Evolutionary conservation across 2,329 filamentous ascomycete genomes (phyloP).

Genomic region (Ceratocystis colombiana): DNA sequence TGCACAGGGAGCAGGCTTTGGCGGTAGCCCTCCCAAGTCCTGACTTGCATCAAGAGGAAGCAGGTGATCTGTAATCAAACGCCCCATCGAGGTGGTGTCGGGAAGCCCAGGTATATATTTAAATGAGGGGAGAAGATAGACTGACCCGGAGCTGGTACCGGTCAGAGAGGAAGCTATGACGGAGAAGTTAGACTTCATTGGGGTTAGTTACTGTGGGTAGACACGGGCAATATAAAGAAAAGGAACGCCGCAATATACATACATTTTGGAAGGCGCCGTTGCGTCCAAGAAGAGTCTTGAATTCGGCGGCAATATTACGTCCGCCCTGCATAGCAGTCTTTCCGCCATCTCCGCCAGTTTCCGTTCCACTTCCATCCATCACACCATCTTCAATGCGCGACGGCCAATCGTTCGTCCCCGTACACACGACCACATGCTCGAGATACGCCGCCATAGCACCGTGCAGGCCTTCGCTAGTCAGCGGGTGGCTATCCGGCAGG

Average conservation of each 20-base stretch:
- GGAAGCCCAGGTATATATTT: slow-evolving; percentile 66
- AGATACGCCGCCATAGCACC: slow-evolving; percentile 59
- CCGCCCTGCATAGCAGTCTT: background rate
- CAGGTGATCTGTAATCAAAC: slow-evolving; percentile 11
- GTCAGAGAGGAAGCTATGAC: slow-evolving; percentile 66
- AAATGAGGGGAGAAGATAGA: slow-evolving; percentile 73
- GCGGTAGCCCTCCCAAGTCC: background rate
- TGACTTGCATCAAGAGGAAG: slow-evolving; percentile 14
- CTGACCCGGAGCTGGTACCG: slow-evolving; percentile 39
- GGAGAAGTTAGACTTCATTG: slow-evolving; percentile 68
- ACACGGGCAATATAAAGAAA: background rate
- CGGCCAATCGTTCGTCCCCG: slow-evolving; percentile 68
- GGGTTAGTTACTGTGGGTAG: background rate
- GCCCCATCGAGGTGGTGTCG: slow-evolving; percentile 47
- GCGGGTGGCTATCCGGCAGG: slow-evolving; percentile 57
- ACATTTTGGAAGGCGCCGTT: slow-evolving; percentile 59
- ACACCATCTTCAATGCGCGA: slow-evolving; percentile 64
- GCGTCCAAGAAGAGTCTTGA: slow-evolving; percentile 60
- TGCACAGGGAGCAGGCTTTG: background rate
- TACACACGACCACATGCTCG: slow-evolving; percentile 76
- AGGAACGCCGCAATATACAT: slow-evolving; percentile 29
- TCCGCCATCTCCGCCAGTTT: background rate
- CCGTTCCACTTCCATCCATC: background rate
- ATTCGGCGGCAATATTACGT: slow-evolving; percentile 53
- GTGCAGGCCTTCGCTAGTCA: slow-evolving; percentile 49